These are phyloP conservation scores for Colletotrichum chrysophilum DNA, from an alignment of 2,329 filamentous ascomycete species.

Conservation along the genomic window DNA sequence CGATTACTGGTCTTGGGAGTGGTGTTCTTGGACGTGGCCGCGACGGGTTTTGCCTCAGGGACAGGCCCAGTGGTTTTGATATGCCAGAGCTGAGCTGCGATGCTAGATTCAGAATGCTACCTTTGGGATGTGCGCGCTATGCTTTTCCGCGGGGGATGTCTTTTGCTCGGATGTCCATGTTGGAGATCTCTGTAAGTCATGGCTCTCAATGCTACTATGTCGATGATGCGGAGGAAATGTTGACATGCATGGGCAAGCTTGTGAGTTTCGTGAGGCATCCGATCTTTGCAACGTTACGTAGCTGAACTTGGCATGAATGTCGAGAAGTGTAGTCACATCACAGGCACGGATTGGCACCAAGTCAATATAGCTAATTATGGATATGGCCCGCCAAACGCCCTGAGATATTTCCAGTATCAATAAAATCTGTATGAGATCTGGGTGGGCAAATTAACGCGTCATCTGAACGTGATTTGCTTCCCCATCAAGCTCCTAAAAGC, in stretches of 20 bases:
- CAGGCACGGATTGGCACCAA: background rate
- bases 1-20: background rate
- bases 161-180: background rate
- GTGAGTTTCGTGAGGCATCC: background rate
- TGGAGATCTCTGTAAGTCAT: background rate
- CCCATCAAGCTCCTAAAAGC: conserved; percentile 80
- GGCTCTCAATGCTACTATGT: background rate
- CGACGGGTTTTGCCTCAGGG: background rate
- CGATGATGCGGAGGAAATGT: background rate
- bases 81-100: background rate
- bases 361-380: background rate
- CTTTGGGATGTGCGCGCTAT: background rate
- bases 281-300: background rate
- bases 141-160: background rate
- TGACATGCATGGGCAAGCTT: background rate
- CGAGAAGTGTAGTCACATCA: background rate
- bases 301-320: background rate
- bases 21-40: background rate
- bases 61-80: background rate
- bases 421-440: background rate
- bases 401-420: background rate
- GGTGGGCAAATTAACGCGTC: background rate
- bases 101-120: background rate
- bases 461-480: conserved; percentile 68
- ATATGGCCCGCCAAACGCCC: background rate